Evolutionary conservation across 2,329 filamentous ascomycete genomes (phyloP), one percentile per base, ranked within the genome.

Genomic region (Nemania sp.): DNA sequence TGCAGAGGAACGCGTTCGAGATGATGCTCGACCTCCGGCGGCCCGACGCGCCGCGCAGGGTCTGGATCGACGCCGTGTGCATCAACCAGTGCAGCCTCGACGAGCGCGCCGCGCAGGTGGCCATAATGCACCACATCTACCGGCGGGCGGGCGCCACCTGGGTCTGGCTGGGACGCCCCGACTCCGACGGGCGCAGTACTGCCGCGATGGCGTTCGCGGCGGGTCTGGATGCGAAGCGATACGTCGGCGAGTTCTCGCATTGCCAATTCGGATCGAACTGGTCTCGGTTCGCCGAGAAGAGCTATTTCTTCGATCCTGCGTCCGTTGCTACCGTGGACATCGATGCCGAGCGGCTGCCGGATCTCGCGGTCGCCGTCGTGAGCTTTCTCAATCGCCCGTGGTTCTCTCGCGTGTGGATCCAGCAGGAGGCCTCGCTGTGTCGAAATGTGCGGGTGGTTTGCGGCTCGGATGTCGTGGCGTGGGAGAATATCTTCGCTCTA

Each of bases 41-140:
- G 7, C 48, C 57, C 12, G 59, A 66, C 35, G 13, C 49, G 25
- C 52, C 65, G 11, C 55, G 67, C 6, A 59, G 50, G 4, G 49
- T 70, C n/a, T 70, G 67, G 68, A 64, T 70, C 17, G 68, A 69
- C 34, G 67, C 67, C 17, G 54, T 69, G 45, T 68, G 68, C 29
- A 69, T 69, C 18, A 59, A 69, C 32, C 68, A 70, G 37, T 65
- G 64, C 20, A 57, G 54, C 43, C 35, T 67, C 21, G 64, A 66
- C 39, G 66, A 70, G 47, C 65, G 67, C 20, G 65, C 65, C 2
- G 47, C 61, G 11, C 68, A 69, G 47, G 68, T 70, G n/a, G 56
- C 63, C 15, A 65, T 66, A 4, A 69, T 70, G 68, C 53, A 68
- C 49, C 60, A 69, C 13, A 65, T 70, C 54, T 69, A 69, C 34